phyloP scores from a whole-genome alignment of 768 basidiomycete genomes.

The Mycena rebaudengoi region DNA sequence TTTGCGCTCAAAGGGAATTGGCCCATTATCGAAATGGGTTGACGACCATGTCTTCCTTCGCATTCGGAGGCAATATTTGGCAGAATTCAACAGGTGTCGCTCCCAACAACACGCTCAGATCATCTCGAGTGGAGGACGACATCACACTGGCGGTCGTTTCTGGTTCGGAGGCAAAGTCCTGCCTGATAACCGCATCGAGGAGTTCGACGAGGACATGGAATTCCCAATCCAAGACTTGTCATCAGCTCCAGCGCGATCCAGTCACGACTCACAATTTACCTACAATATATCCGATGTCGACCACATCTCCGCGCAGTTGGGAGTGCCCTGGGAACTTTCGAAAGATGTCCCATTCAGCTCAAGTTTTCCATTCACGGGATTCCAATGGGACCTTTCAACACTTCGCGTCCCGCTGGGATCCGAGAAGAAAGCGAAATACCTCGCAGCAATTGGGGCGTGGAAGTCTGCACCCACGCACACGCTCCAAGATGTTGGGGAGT shows the following conservation, averaged over 20 bases:
- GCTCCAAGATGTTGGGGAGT: constrained; percentile 40
- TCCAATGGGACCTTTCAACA: constrained; percentile 35
- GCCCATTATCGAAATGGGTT: constrained; percentile 24
- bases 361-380: constrained; percentile 27
- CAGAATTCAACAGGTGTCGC: constrained; percentile 10
- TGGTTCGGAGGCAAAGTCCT: constrained; percentile 29
- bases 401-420: background rate
- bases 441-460: background rate
- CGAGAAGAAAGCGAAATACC: constrained; percentile 4
- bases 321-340: constrained; percentile 28
- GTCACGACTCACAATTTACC: background rate
- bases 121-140: background rate
- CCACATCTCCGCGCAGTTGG: constrained; percentile 21
- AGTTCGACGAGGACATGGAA: constrained; percentile 30
- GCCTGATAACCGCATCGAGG: constrained; percentile 21
- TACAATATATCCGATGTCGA: constrained; percentile 35
- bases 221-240: constrained; percentile 29
- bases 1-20: constrained; percentile 12
- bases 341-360: constrained; percentile 29
- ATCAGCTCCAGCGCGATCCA: background rate
- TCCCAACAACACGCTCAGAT: background rate
- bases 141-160: constrained; percentile 22
- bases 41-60: constrained; percentile 21
- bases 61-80: background rate
- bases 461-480: constrained; percentile 27